These are phyloP conservation scores for Alectoria sarmentosa DNA, from an alignment of 495 filamentous ascomycete species.

Conservation along the genomic window DNA sequence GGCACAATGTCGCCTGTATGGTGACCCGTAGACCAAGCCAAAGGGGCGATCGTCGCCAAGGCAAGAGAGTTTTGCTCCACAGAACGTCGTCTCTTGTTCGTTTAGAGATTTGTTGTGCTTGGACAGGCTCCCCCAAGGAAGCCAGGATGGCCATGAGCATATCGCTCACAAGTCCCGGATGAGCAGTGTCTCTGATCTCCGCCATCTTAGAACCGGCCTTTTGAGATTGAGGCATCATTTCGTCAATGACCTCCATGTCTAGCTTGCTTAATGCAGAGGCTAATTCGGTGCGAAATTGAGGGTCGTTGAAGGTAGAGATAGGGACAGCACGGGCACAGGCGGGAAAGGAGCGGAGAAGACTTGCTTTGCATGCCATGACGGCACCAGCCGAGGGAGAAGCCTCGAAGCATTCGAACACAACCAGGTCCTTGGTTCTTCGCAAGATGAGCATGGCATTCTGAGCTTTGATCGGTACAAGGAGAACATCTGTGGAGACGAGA, in stretches of 20 bases:
- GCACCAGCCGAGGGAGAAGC: background rate
- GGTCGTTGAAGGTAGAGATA: background rate
- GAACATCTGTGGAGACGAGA: background rate
- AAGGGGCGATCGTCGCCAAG: background rate
- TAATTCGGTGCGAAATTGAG: background rate
- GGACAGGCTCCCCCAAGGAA: background rate
- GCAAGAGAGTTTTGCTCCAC: background rate
- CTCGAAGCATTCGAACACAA: background rate
- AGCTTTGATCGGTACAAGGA: background rate
- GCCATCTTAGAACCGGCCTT: background rate
- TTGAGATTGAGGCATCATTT: background rate
- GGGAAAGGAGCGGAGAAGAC: background rate
- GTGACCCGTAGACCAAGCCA: background rate
- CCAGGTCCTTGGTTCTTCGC: background rate
- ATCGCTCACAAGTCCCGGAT: background rate
- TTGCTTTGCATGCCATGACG: background rate
- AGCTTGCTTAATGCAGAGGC: background rate
- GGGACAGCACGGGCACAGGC: background rate
- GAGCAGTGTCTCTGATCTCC: background rate
- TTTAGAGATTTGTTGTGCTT: background rate
- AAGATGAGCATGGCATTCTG: background rate
- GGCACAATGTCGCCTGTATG: background rate
- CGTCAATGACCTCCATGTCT: background rate
- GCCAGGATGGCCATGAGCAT: background rate
- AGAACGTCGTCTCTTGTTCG: background rate